Evolutionary conservation across 2,329 filamentous ascomycete genomes (phyloP), one percentile per base, ranked within the genome.

Genomic region (Cercospora brassicicola): DNA sequence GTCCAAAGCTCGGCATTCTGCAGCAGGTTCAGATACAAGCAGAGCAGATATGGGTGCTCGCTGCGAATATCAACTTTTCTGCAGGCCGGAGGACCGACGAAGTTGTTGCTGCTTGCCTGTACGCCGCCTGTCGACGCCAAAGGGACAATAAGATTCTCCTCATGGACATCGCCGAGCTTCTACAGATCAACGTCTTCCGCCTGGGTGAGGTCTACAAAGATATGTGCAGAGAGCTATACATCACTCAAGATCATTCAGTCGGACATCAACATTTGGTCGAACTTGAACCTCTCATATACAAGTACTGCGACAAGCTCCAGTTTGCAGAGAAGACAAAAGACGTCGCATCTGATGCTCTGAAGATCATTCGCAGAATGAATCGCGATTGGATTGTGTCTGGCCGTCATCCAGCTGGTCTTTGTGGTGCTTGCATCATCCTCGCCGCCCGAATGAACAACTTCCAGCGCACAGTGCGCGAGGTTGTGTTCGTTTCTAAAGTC

Each of bases 381-480:
- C 86, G 92, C 64, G 95, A 99, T 81, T 98, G 95, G 94, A 98
- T 99, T 88, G 90, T 94, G 57, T 93, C 94, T 78, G 95, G 95
- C 74, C 91, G 95, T 76, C 90, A 95, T 48, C 95, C 95, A 15
- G 94, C 94, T 6, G 95, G 95, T 72, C 90, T 98, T 64, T 97
- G 94, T 78, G 95, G 95, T 69, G 95, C 95, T 11, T 96, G 94
- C 73, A 86, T 99, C 59, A 91, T 99, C 69, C 90, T 99, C 78
- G 95, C 95, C 6, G 94, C 95, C 8, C 91, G 95, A 62, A 98
- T 98, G 91, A 96, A 97, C 85, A 98, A 98, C 80, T 99, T 96
- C 78, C 91, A 94, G 55, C 90, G 95, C 18, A 97, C 93, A 0
- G 89, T 96, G 11, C 88, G 93, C 31, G 95, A 99, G 80, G 91